A percentile compares a stretch with the other conserved stretches of the same genome.
Evolutionary conservation across 495 filamentous ascomycete genomes (phyloP).

Genomic region (Extremus antarcticus): DNA sequence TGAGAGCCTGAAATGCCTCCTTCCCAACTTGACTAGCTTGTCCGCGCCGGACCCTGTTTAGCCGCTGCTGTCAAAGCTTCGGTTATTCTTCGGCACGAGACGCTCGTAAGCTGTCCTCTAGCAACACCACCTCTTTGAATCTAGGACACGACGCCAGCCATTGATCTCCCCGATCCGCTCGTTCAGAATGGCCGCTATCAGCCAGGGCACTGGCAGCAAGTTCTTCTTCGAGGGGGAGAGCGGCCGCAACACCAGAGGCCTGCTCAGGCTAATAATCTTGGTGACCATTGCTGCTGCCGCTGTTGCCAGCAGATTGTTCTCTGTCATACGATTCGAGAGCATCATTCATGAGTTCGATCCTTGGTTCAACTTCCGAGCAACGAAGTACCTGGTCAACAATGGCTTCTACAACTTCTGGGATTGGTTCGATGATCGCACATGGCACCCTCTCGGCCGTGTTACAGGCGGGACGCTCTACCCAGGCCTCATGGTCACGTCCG

Average conservation of each 20-base stretch:
- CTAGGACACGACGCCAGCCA: too few relatives aligned
- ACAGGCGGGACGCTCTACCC: constrained; percentile 98
- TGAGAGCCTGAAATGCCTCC: too few relatives aligned
- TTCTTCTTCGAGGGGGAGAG: constrained; percentile 54
- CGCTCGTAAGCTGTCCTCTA: too few relatives aligned
- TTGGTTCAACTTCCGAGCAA: constrained; percentile 99
- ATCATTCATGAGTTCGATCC: constrained; percentile 99
- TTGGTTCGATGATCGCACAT: constrained; percentile 99
- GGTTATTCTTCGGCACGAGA: too few relatives aligned
- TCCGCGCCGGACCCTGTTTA: too few relatives aligned
- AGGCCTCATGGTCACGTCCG: constrained; percentile 98
- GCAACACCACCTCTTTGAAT: too few relatives aligned
- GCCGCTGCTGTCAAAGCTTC: too few relatives aligned
- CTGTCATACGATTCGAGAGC: constrained; percentile 97
- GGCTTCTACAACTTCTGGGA: constrained; percentile 99
- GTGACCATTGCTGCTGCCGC: constrained; percentile 85
- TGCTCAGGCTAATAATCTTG: constrained; percentile 87
- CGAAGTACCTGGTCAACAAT: constrained; percentile 91
- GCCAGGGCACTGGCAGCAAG: neutral
- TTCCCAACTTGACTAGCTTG: too few relatives aligned
- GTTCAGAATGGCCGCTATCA: neutral
- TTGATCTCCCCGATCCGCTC: neutral
- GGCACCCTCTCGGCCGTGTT: constrained; percentile 97
- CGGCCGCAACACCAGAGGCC: constrained; percentile 65
- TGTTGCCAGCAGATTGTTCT: constrained; percentile 89